Percentiles rank a stretch among this genome's conserved stretches.
Evolutionary conservation across 2,329 filamentous ascomycete species (phyloP).

Genomic region (Fusarium beomiforme): DNA sequence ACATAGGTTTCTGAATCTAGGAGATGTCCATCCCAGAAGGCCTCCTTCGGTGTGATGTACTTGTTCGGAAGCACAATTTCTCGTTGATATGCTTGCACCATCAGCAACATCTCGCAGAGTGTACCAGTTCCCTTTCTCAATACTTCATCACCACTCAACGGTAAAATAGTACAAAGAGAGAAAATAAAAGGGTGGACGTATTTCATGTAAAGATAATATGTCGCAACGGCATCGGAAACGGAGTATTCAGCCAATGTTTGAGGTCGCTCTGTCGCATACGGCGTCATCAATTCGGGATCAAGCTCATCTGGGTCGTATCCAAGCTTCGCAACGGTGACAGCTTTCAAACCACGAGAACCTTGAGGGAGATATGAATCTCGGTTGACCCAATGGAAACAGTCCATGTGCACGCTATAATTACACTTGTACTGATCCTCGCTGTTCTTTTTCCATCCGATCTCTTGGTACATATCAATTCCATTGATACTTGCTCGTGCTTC

Average conservation of each 20-base stretch:
- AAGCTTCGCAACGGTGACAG: slow-evolving; percentile 96
- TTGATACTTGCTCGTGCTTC: slow-evolving; percentile 92
- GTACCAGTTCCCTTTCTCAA: slow-evolving; percentile 96
- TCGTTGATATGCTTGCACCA: slow-evolving; percentile 96
- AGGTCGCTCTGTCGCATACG: slow-evolving; percentile 86
- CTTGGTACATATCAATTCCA: slow-evolving; percentile 98
- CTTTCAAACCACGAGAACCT: slow-evolving; percentile 95
- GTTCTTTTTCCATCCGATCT: slow-evolving; percentile 97
- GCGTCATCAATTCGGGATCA: slow-evolving; percentile 97
- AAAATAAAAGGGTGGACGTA: slow-evolving; percentile 99
- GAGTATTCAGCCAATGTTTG: slow-evolving; percentile 98
- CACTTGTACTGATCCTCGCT: slow-evolving; percentile 96
- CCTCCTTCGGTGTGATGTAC: slow-evolving; percentile 87
- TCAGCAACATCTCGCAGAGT: slow-evolving; percentile 98
- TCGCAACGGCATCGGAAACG: slow-evolving; percentile 97
- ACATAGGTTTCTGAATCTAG: slow-evolving; percentile 98
- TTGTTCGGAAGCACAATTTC: slow-evolving; percentile 96
- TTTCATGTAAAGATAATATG: slow-evolving; percentile 99
- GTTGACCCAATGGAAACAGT: slow-evolving; percentile 99
- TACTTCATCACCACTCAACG: slow-evolving; percentile 90
- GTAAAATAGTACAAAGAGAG: slow-evolving; percentile 96
- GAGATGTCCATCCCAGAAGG: slow-evolving; percentile 96
- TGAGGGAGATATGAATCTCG: slow-evolving; percentile 98
- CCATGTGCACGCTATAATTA: slow-evolving; percentile 97
- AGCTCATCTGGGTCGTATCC: slow-evolving; percentile 98